phyloP scores from a whole-genome alignment of 129 eudicot species.

The Solidago caesia region DNA sequence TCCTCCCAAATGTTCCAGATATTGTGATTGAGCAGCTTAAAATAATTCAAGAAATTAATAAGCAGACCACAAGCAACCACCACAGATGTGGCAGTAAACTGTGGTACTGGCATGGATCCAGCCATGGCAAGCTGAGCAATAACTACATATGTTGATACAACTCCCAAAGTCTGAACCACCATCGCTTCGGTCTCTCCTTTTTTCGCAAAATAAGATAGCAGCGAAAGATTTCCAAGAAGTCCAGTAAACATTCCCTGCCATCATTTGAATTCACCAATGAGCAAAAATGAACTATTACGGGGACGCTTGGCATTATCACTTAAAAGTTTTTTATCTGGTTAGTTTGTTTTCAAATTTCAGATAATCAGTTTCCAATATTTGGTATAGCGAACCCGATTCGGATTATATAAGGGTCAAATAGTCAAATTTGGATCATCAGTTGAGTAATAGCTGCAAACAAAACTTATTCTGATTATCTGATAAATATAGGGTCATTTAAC shows the following conservation, averaged over 20 bases:
- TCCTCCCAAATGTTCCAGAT: conserved; percentile 95
- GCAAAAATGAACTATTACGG: neutral
- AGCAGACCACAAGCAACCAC: conserved; percentile 77
- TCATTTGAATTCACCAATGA: conserved; percentile 12
- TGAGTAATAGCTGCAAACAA: neutral
- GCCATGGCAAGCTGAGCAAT: conserved; percentile 88
- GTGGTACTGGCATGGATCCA: conserved; percentile 90
- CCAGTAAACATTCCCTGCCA: conserved; percentile 93
- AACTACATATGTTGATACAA: conserved; percentile 68
- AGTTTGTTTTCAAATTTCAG: neutral
- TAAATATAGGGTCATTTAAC: neutral
- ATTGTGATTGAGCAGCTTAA: conserved; percentile 48
- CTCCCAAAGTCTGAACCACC: conserved; percentile 87
- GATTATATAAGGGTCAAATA: neutral
- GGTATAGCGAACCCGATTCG: neutral
- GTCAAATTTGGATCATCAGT: neutral
- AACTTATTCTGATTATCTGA: neutral
- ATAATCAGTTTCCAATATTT: neutral
- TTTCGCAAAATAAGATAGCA: conserved; percentile 86
- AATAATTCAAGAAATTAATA: conserved; percentile 69
- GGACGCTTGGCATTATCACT: neutral
- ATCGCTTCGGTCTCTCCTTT: conserved; percentile 88
- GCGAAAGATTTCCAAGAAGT: conserved; percentile 83
- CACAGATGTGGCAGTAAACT: conserved; percentile 53
- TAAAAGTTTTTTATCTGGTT: neutral